phyloP scores from a whole-genome alignment of 208 protist species.

The Crithidia sp. region DNA sequence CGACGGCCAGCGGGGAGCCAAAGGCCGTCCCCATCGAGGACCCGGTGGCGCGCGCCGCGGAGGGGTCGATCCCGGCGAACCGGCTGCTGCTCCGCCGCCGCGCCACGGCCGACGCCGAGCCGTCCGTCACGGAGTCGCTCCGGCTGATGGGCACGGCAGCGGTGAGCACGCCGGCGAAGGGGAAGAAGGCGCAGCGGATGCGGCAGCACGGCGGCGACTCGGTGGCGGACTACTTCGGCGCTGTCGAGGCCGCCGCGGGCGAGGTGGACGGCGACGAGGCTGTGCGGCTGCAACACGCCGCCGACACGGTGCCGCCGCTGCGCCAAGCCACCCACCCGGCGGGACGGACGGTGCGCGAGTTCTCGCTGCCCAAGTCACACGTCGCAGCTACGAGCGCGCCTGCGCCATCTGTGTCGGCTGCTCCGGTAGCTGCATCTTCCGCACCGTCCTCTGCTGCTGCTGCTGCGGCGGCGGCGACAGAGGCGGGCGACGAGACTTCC shows the following conservation, averaged over 20 bases:
- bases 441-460: neutral
- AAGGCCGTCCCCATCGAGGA: conserved; percentile 70
- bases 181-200: conserved; percentile 46
- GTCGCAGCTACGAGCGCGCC: conserved; percentile 4
- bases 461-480: conserved; percentile 2
- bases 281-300: conserved; percentile 62
- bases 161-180: conserved; percentile 49
- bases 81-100: conserved; percentile 82
- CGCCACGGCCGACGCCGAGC: conserved; percentile 62
- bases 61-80: conserved; percentile 53
- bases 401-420: neutral
- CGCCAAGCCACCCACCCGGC: conserved; percentile 69
- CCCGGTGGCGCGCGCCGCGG: conserved; percentile 53
- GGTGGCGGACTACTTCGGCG: conserved; percentile 53
- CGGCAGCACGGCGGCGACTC: conserved; percentile 31
- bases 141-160: conserved; percentile 83
- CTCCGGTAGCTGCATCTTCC: neutral
- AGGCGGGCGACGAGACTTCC: conserved; percentile 19
- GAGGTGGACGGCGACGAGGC: conserved; percentile 76
- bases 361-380: conserved; percentile 68
- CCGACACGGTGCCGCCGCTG: conserved; percentile 53
- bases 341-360: conserved; percentile 76
- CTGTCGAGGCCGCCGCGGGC: conserved; percentile 56
- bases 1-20: conserved; percentile 36
- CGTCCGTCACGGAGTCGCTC: conserved; percentile 89